phyloP scores from a whole-genome alignment of 2,329 filamentous ascomycete genomes.

The Epicoccum nigrum region DNA sequence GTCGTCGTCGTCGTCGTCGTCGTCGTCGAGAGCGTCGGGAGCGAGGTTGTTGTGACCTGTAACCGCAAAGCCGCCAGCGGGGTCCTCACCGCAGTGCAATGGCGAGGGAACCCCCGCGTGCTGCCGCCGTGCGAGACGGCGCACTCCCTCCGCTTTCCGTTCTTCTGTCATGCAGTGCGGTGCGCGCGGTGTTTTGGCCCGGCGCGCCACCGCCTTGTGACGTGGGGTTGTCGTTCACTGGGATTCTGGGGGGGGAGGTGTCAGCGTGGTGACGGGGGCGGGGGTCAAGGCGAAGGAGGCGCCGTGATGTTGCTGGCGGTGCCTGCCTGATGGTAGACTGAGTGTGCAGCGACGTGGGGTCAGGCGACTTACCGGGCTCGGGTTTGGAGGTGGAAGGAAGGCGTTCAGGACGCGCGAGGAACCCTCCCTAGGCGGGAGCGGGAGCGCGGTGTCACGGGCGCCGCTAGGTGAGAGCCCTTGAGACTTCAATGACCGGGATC shows the following conservation, averaged over 20 bases:
- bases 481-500: no score
- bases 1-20: no score
- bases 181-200: slow-evolving; percentile 31
- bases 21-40: no score
- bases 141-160: slow-evolving; percentile 46
- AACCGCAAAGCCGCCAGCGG: slow-evolving; percentile 10
- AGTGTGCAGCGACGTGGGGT: no score
- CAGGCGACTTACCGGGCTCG: neutral
- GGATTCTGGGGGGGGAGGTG: slow-evolving; percentile 13
- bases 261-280: neutral
- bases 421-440: no score
- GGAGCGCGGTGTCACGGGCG: neutral
- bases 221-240: slow-evolving; percentile 36
- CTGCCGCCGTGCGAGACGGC: slow-evolving; percentile 31
- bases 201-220: slow-evolving; percentile 30
- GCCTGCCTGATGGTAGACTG: no score
- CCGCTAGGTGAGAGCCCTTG: no score
- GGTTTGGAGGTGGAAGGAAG: neutral
- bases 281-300: neutral
- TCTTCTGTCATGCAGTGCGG: slow-evolving; percentile 38
- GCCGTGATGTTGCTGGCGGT: no score
- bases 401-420: no score
- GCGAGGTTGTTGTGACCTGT: no score
- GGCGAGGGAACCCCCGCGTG: slow-evolving; percentile 22
- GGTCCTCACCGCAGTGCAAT: slow-evolving; percentile 25